These are phyloP conservation scores for Houttuynia cordata DNA, from an alignment of 164 flowering plant species.

Conservation along the genomic window DNA sequence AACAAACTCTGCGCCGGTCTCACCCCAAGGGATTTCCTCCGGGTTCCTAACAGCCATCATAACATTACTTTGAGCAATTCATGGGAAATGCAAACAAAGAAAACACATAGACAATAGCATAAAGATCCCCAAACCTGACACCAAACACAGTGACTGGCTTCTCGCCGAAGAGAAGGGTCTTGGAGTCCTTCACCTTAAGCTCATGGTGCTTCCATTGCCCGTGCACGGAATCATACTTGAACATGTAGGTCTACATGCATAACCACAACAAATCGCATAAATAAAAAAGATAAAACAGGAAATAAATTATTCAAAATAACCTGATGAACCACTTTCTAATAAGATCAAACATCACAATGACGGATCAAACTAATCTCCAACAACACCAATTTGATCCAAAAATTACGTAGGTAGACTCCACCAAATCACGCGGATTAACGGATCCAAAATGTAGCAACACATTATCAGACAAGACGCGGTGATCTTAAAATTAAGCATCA, in stretches of 20 bases:
- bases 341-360: not conserved
- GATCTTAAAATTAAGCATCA: not conserved
- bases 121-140: slow-evolving; percentile 25
- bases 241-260: slow-evolving; percentile 62
- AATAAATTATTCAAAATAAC: not conserved
- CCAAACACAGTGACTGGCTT: slow-evolving; percentile 70
- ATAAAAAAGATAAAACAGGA: not conserved
- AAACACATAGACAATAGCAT: not conserved
- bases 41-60: slow-evolving; percentile 26
- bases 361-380: no score
- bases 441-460: not conserved
- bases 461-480: no score
- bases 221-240: slow-evolving; percentile 77
- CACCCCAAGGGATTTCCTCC: slow-evolving; percentile 51
- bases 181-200: slow-evolving; percentile 54
- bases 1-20: slow-evolving; percentile 45
- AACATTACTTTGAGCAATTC: not conserved
- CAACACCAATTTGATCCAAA: no score
- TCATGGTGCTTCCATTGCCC: slow-evolving; percentile 82
- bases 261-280: not conserved
- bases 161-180: slow-evolving; percentile 84
- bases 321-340: not conserved
- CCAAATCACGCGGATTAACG: not conserved
- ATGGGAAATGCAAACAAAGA: not conserved
- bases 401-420: no score